A percentile compares a stretch with the other conserved stretches of the same genome.
Conservation (phyloP, 176 grass and related monocot genomes). For the Oryza officinalis region DNA sequence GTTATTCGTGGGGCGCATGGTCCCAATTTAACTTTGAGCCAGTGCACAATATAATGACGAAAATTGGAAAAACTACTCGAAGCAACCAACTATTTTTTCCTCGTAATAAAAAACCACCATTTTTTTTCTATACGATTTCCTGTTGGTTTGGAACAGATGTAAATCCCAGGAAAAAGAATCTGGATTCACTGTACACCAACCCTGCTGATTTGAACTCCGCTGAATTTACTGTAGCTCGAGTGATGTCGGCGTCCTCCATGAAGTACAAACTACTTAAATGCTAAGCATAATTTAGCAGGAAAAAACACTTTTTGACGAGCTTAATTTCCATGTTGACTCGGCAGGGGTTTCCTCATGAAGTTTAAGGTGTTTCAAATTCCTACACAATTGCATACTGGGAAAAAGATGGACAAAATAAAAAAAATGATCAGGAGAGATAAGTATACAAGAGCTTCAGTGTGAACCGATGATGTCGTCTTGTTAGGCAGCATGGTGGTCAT, state of each 20-base stretch:
- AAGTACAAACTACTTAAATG: not conserved
- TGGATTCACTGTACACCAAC: not conserved
- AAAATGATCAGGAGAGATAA: not conserved
- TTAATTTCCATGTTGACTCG: not conserved
- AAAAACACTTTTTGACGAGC: too few species aligned
- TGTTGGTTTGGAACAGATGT: not conserved
- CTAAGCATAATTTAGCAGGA: not conserved
- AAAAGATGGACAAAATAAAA: not conserved
- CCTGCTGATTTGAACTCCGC: not conserved
- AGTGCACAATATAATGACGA: constrained; percentile 29
- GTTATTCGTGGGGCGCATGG: constrained; percentile 39
- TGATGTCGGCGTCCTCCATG: constrained; percentile 17
- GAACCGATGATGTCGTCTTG: constrained; percentile 23
- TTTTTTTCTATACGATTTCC: not conserved
- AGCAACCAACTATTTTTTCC: not conserved
- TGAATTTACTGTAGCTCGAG: not conserved
- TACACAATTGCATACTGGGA: not conserved
- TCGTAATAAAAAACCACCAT: too few species aligned
- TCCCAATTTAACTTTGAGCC: constrained; percentile 18
- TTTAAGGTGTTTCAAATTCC: not conserved
- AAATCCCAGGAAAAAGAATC: not conserved
- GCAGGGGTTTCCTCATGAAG: not conserved
- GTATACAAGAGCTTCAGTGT: constrained; percentile 14
- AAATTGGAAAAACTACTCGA: not conserved
- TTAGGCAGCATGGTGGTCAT: constrained; percentile 49